Percentiles rank a stretch among this genome's conserved stretches.
These are phyloP conservation scores for Xylariomycetidae sp. DNA, from an alignment of 2,329 filamentous ascomycete genomes.

Conservation along the genomic window DNA sequence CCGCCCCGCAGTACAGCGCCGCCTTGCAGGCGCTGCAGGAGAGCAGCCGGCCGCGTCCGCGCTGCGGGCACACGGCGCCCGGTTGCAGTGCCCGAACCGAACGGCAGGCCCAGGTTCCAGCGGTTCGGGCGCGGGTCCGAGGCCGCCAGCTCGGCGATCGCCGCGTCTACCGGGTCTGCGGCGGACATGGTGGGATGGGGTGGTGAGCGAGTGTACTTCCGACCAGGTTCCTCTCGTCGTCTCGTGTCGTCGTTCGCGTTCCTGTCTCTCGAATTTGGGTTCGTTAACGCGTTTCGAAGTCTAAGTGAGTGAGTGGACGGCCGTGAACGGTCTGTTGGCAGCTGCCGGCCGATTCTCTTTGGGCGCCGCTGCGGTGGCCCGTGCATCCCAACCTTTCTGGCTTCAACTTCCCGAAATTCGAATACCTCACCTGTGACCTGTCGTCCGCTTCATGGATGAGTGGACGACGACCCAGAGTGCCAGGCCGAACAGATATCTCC, in stretches of 20 bases:
- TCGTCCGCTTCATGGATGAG: no score
- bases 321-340: no score
- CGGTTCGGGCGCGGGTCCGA: constrained; percentile 3
- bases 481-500: no score
- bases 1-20: constrained; percentile 13
- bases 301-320: background rate
- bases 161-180: background rate
- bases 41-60: constrained; percentile 10
- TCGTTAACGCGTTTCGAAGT: background rate
- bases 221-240: no score
- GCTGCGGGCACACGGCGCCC: constrained; percentile 5
- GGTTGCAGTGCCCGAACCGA: constrained; percentile 7
- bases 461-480: no score
- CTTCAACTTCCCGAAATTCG: no score
- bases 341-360: no score
- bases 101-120: constrained; percentile 14
- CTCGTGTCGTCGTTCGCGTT: no score
- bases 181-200: background rate
- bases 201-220: no score
- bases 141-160: background rate
- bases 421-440: no score
- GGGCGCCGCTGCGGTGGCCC: no score
- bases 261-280: background rate
- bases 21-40: constrained; percentile 12
- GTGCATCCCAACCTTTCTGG: no score